Evolutionary conservation across 1,139 yeast genomes (phyloP).

Genomic region (Barnettozyma hawaiiensis): DNA sequence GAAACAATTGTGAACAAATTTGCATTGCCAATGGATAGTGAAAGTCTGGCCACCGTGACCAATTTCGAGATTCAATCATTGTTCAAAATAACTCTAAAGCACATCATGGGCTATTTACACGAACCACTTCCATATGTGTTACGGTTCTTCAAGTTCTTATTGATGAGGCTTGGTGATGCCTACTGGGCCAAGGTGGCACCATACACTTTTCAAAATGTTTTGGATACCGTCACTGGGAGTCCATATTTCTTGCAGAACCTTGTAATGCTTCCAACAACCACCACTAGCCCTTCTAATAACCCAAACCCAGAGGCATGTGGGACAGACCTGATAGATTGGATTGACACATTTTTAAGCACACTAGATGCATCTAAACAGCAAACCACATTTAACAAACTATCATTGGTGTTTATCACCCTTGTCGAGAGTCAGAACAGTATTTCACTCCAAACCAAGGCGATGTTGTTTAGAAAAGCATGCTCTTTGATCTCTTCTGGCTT

Average conservation of each 20-base stretch:
- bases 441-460: conserved; percentile 18
- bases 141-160: conserved; percentile 39
- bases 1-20: conserved; percentile 38
- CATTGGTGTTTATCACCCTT: conserved; percentile 34
- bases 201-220: conserved; percentile 43
- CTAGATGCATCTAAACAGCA: conserved; percentile 34
- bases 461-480: conserved; percentile 29
- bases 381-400: conserved; percentile 37
- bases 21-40: conserved; percentile 23
- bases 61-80: conserved; percentile 21
- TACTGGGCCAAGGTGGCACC: conserved; percentile 54
- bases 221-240: conserved; percentile 47
- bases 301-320: conserved; percentile 21
- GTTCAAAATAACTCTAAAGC: conserved; percentile 42
- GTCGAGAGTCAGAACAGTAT: conserved; percentile 24
- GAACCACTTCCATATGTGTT: conserved; percentile 52
- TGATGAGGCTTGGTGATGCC: conserved; percentile 34
- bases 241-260: conserved; percentile 28
- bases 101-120: conserved; percentile 43
- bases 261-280: conserved; percentile 19
- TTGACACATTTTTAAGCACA: conserved; percentile 32
- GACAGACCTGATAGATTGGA: conserved; percentile 41
- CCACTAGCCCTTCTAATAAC: conserved; percentile 10
- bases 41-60: neutral
- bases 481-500: conserved; percentile 26